Base-by-base conservation (phyloP, 108 stramenopile species). In the Nannochloropsis salina region DNA sequence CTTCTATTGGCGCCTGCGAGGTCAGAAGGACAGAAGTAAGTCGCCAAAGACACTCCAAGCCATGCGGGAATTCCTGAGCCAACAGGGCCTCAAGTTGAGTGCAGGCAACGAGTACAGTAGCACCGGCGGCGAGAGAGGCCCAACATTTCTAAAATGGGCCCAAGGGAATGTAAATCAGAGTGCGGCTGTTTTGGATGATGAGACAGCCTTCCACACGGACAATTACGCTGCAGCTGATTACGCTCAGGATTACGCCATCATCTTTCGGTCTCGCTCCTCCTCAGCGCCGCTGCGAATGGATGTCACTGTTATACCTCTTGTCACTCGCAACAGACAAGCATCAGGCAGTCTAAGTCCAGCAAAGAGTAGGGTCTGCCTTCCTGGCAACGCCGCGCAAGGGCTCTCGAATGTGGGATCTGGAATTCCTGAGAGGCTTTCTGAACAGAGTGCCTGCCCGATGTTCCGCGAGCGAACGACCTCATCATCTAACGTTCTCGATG, bases 141-240 rank as follows among this genome's bases (percentile, higher is more conserved):
- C n/a, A n/a, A 15, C 2, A 1, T n/a, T n/a, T n/a, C 15, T n/a
- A 15, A 74, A 74, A 6, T n/a, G n/a, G 61, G 20, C 20, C 15
- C 20, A 74, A n/a, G 20, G 15, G 20, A n/a, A 74, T 74, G 61
- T 4, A n/a, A 74, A 74, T n/a, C 15, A n/a, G 4, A 74, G 20
- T n/a, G n/a, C 4, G n/a, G 61, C 6, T 74, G 1, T 74, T 4
- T 4, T n/a, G 4, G 61, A 74, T n/a, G 61, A 74, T 4, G 61
- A 74, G n/a, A 4, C 8, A 74, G n/a, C 20, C 61, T 74, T 74
- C n/a, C 61, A 74, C n/a, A 74, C 61, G n/a, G 61, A 74, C 61
- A 74, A 74, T 74, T 74, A 74, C n/a, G 61, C 61, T 74, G 61
- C 61, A n/a, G 61, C 61, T n/a, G 61, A 74, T 74, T 74, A 74